These are phyloP conservation scores for Epicoccum nigrum DNA, from an alignment of 2,329 filamentous ascomycete genomes.

Conservation along the genomic window DNA sequence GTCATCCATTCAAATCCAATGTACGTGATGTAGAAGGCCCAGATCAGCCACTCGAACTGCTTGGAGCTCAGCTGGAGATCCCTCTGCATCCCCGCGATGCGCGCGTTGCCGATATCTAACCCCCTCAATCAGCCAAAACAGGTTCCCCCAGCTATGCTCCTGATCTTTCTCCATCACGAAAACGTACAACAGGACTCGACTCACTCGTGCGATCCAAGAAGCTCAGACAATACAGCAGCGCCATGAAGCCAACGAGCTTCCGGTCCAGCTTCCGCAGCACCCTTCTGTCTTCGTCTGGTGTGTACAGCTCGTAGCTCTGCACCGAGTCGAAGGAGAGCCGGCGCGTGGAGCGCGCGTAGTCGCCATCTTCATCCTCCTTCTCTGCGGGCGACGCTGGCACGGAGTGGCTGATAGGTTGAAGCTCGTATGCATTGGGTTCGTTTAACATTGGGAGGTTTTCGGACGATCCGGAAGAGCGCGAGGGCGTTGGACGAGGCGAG, in stretches of 20 bases:
- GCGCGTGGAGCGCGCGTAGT: conserved; percentile 18
- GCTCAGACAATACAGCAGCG: conserved; percentile 80
- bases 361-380: conserved; percentile 35
- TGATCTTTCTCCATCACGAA: not conserved
- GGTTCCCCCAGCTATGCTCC: not conserved
- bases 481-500: conserved; percentile 30
- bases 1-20: conserved; percentile 71
- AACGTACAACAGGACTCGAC: conserved; percentile 19
- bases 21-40: conserved; percentile 69
- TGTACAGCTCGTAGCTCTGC: conserved; percentile 61
- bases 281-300: conserved; percentile 71
- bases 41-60: conserved; percentile 68
- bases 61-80: conserved; percentile 61
- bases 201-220: conserved; percentile 86
- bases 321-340: conserved; percentile 34
- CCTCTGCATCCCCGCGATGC: conserved; percentile 62
- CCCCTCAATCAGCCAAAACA: conserved; percentile 13
- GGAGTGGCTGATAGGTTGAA: conserved; percentile 28
- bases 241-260: conserved; percentile 78
- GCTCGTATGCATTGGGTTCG: conserved; percentile 33
- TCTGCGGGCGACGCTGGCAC: conserved; percentile 19
- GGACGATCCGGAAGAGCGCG: conserved; percentile 25
- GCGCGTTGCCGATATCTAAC: conserved; percentile 67
- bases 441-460: conserved; percentile 16
- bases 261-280: conserved; percentile 79